Percentiles rank a stretch among this genome's conserved stretches.
Conservation (phyloP, 2,329 filamentous ascomycete species). For the Colletotrichum camelliae region DNA sequence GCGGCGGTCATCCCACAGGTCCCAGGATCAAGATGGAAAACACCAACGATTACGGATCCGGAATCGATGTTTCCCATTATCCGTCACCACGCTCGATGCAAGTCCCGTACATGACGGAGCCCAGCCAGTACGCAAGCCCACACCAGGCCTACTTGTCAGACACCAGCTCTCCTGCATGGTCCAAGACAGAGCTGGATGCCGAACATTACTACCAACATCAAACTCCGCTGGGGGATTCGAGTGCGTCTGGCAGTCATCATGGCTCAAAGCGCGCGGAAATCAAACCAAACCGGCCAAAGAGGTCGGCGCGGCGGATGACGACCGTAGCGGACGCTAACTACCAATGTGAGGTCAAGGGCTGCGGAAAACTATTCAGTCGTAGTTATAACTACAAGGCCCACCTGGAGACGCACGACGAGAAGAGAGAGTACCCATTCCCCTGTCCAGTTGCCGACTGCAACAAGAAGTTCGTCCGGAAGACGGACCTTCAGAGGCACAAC, state of each 20-base stretch:
- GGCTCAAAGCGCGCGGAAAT: constrained; percentile 25
- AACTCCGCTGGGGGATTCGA: constrained; percentile 11
- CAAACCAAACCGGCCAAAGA: constrained; percentile 33
- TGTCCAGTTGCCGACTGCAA: constrained; percentile 71
- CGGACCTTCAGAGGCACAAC: constrained; percentile 72
- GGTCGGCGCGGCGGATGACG: constrained; percentile 57
- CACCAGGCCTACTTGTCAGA: constrained; percentile 13
- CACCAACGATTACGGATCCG: constrained; percentile 37
- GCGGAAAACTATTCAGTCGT: constrained; percentile 80
- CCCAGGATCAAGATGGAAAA: constrained; percentile 47
- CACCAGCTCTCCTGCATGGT: constrained; percentile 36
- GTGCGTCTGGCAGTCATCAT: constrained; percentile 24
- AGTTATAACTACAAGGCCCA: constrained; percentile 89
- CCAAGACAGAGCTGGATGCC: constrained; percentile 40
- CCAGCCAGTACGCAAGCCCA: background rate
- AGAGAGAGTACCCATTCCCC: constrained; percentile 71
- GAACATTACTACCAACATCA: constrained; percentile 11
- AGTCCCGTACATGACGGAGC: constrained; percentile 30
- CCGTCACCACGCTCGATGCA: constrained; percentile 44
- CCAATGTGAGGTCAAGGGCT: constrained; percentile 71
- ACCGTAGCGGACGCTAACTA: constrained; percentile 75
- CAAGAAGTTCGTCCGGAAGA: constrained; percentile 82
- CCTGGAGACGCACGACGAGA: constrained; percentile 81
- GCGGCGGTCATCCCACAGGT: background rate
- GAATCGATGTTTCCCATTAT: constrained; percentile 43